Evolutionary conservation across 805 yeast species (phyloP), one percentile per base, ranked within the genome.

Genomic region (Zygoascus flipseniorum): DNA sequence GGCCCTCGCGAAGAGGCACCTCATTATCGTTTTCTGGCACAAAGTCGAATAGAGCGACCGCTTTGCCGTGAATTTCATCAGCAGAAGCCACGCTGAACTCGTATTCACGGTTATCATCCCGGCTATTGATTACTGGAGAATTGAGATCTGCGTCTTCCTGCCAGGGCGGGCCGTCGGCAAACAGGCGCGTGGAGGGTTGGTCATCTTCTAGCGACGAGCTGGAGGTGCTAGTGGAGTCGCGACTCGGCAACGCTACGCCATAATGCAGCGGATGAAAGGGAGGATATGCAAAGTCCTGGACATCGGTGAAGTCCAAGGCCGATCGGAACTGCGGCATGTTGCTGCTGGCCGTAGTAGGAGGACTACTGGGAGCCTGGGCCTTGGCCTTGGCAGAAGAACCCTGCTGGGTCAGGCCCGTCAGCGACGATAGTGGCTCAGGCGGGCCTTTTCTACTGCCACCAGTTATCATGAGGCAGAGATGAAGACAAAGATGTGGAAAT

Each of bases 11-110:
- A 32, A 93, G 71, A 10, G 77, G 79, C 46, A 90, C 80, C 64
- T 93, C 99, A 68, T 93, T 93, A 61, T 89, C 96, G 67, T 93
- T 93, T 66, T 93, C 98, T 0, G 98, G 96, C 44, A 72, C 77
- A 65, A 93, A 93, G 61, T 90, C 92, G 66, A 89, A 93, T 47
- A 93, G 67, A 0, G 97, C 97, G 28, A 89, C 73, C 0, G 98
- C 99, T 53, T 79, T 75, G 56, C 81, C 72, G 63, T 77, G 74
- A n/a, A 76, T 71, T 57, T 75, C 79, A 57, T 69, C 72, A 65
- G 61, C 62, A 20, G 62, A 56, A 11, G 60, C 59, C 5, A 61
- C 65, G 8, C 64, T 58, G 35, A 61, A 61, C 53, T 60, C 63
- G 46, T 57, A 61, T 47, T 62, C 64, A 35, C 39, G 39, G 31